Evolutionary conservation across 768 basidiomycete genomes (phyloP), one percentile per base, ranked within the genome.

Genomic region (Pisolithus albus): DNA sequence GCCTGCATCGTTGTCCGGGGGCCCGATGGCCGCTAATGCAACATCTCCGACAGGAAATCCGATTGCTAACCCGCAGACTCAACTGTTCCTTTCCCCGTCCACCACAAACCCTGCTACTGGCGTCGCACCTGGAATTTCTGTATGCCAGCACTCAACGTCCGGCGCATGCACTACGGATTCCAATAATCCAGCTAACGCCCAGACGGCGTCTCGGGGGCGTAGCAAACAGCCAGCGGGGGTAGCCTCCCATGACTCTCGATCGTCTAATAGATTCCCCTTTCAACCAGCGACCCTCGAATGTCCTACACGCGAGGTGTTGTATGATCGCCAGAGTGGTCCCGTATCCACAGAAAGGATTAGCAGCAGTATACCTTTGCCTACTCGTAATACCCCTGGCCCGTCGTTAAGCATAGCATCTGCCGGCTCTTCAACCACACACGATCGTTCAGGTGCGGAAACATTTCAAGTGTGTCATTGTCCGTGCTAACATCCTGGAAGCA

Each of bases 371-470:
- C 30, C 32, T 46, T 38, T 32, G 24, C 26, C 15, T 38, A n/a
- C 43, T 16, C 52, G 50, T 32, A 44, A 46, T 26, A 44, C 50
- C 11, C 40, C 24, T 43, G 54, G 48, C 2, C 19, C 38, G 2
- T 36, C 52, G 18, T 18, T 49, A 13, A 19, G 47, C 41, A 38
- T 24, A 15, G 24, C 42, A 2, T 36, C 53, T 34, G 24, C 37
- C 48, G 43, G 44, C 43, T 40, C 58, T 52, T 53, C 52, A 30
- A 32, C 52, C 4, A 48, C 69, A 47, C 71, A 68, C 38, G 62
- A 71, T 38, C 65, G 61, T 34, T 57, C 71, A 51, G 70, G 76
- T 64, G 70, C 30, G 65, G 48, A 54, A 47, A 23, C 39, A 50
- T 50, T 23, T 44, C 47, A 19, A 47, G 15, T 21, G 46, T 24